phyloP scores from a whole-genome alignment of 2,329 filamentous ascomycete species.

The Pyrenochaeta sp. region DNA sequence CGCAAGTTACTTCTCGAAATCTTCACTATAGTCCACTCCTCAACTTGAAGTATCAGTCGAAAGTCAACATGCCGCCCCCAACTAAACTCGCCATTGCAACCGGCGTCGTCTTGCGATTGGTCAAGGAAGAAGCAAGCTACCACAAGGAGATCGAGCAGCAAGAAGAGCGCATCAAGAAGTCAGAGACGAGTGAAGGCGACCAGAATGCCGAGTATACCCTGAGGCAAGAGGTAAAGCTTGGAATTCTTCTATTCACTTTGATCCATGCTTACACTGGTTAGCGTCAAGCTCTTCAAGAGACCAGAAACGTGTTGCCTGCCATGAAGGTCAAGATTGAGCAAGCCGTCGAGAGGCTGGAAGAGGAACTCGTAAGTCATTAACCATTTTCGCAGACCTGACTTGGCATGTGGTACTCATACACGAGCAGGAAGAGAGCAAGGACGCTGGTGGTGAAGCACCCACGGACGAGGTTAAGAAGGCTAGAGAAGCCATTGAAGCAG shows the following conservation, averaged over 20 bases:
- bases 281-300: slow-evolving; percentile 85
- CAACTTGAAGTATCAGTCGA: not conserved
- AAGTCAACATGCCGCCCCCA: slow-evolving; percentile 72
- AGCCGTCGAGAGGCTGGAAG: slow-evolving; percentile 76
- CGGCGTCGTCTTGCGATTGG: slow-evolving; percentile 78
- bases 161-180: slow-evolving; percentile 71
- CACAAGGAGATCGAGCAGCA: slow-evolving; percentile 84
- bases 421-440: slow-evolving; percentile 51
- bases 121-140: slow-evolving; percentile 92
- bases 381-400: not conserved
- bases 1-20: too few relatives aligned
- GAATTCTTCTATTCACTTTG: too few relatives aligned
- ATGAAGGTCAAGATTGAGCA: slow-evolving; percentile 75
- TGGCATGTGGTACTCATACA: slow-evolving; percentile 8
- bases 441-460: slow-evolving; percentile 45
- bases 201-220: slow-evolving; percentile 80
- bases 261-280: slow-evolving; percentile 49
- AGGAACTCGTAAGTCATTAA: slow-evolving; percentile 70
- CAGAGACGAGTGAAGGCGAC: slow-evolving; percentile 68
- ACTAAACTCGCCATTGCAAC: slow-evolving; percentile 81
- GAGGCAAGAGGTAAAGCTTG: slow-evolving; percentile 77
- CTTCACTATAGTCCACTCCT: too few relatives aligned
- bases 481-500: slow-evolving; percentile 50
- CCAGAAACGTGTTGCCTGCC: slow-evolving; percentile 79
- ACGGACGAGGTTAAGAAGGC: slow-evolving; percentile 56